Conservation (phyloP, 169 alveolate genomes). For the Plasmodium falciparum region DNA sequence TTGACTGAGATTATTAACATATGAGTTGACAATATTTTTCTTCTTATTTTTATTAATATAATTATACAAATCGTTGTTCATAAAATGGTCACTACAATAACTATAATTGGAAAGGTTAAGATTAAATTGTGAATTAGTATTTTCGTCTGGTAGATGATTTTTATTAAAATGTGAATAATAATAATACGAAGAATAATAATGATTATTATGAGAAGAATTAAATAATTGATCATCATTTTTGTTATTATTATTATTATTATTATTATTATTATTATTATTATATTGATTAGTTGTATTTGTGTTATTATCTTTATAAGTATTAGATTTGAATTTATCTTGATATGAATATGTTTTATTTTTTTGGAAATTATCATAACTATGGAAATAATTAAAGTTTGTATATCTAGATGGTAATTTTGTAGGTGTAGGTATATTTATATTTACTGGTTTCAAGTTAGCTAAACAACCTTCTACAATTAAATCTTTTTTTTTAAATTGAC, state of each 20-base stretch:
- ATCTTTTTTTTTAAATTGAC: constrained; percentile 91
- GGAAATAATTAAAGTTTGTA: constrained; percentile 36
- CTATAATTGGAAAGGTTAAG: constrained; percentile 34
- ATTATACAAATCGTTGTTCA: constrained; percentile 23
- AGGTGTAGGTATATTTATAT: constrained; percentile 56
- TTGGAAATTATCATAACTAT: neutral
- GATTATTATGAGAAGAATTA: too few species aligned
- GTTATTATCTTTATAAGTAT: neutral
- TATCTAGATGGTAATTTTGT: constrained; percentile 45
- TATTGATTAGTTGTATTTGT: neutral
- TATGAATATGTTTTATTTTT: neutral
- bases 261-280: neutral
- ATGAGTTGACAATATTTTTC: constrained; percentile 5
- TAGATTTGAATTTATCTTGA: neutral
- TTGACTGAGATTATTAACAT: constrained; percentile 38
- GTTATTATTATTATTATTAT: neutral
- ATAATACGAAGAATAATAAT: too few species aligned
- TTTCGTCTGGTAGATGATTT: neutral
- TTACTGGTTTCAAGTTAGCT: constrained; percentile 81
- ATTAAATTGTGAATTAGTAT: neutral
- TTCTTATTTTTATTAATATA: constrained; percentile 9
- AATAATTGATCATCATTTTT: too few species aligned
- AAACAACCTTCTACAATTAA: constrained; percentile 94
- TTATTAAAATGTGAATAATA: too few species aligned
- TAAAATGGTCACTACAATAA: constrained; percentile 31